These are phyloP conservation scores for Salix arbutifolia DNA, from an alignment of 345 rosid species.

Conservation along the genomic window DNA sequence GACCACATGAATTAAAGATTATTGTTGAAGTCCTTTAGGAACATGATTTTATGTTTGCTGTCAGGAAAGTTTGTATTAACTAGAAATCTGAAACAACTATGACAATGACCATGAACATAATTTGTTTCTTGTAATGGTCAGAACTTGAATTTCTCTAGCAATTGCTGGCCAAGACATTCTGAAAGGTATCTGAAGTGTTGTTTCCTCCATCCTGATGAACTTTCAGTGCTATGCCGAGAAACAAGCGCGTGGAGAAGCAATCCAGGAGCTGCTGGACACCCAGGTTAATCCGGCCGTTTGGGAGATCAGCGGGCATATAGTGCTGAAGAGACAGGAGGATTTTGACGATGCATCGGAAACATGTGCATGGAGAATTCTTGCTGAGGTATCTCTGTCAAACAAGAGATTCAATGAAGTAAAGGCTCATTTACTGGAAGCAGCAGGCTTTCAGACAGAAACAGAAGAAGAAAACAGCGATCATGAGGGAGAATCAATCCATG, in stretches of 20 bases:
- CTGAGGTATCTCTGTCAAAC: slow-evolving; percentile 81
- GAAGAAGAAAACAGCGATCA: background rate
- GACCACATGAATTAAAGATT: background rate
- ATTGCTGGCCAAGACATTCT: too few relatives aligned
- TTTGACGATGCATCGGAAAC: slow-evolving; percentile 81
- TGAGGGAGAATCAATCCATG: slow-evolving; percentile 12
- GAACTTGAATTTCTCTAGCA: too few relatives aligned
- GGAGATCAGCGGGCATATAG: slow-evolving; percentile 97
- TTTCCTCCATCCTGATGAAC: background rate
- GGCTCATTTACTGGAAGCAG: slow-evolving; percentile 52
- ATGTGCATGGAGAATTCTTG: slow-evolving; percentile 85
- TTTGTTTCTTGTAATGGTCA: too few relatives aligned
- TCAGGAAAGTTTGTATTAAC: too few relatives aligned
- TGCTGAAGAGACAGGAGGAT: slow-evolving; percentile 80
- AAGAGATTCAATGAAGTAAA: slow-evolving; percentile 76
- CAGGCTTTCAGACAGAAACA: slow-evolving; percentile 6
- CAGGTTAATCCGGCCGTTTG: slow-evolving; percentile 97
- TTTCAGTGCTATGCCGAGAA: slow-evolving; percentile 90
- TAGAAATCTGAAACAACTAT: too few relatives aligned
- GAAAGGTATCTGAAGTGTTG: background rate
- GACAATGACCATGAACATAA: too few relatives aligned
- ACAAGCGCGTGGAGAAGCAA: slow-evolving; percentile 89
- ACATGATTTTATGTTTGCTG: too few relatives aligned
- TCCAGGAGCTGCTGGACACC: slow-evolving; percentile 66
- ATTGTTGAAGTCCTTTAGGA: background rate